phyloP scores from a whole-genome alignment of 192 early-diverging fungal species.

The Podila clonocystis region DNA sequence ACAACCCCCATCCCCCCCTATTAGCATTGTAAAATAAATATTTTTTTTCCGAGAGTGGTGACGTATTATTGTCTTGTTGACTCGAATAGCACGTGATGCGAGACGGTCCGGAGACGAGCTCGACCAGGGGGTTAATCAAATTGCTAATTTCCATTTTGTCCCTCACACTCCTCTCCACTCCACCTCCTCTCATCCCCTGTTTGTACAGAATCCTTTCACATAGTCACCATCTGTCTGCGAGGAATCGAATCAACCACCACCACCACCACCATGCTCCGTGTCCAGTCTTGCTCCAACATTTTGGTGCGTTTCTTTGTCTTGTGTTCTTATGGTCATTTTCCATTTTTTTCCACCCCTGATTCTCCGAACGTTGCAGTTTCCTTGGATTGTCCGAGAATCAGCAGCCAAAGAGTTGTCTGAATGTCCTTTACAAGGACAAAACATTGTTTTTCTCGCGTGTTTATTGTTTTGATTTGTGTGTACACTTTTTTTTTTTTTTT shows the following conservation, averaged over 20 bases:
- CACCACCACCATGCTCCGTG: conserved; percentile 26
- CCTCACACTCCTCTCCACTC: conserved; percentile 4
- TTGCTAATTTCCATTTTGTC: not conserved
- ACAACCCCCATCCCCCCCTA: not conserved
- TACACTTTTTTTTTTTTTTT: no score
- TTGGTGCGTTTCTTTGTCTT: conserved; percentile 26
- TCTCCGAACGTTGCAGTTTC: not conserved
- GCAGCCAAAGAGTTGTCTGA: not conserved
- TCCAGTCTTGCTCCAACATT: conserved; percentile 47
- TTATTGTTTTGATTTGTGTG: not conserved
- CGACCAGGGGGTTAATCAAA: not conserved
- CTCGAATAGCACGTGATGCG: not conserved
- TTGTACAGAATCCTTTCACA: conserved; percentile 3
- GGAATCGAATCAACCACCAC: not conserved
- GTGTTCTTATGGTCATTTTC: not conserved
- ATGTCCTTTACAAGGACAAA: not conserved
- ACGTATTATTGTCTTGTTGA: not conserved
- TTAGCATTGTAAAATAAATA: not conserved
- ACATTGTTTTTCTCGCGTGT: not conserved
- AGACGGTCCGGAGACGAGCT: not conserved
- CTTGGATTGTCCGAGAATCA: conserved; percentile 2
- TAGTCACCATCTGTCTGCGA: not conserved
- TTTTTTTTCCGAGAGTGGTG: no score
- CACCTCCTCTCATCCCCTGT: conserved; percentile 1
- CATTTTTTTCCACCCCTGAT: not conserved